These are phyloP conservation scores for Colletotrichum godetiae DNA, from an alignment of 2,329 filamentous ascomycete species.

Conservation along the genomic window DNA sequence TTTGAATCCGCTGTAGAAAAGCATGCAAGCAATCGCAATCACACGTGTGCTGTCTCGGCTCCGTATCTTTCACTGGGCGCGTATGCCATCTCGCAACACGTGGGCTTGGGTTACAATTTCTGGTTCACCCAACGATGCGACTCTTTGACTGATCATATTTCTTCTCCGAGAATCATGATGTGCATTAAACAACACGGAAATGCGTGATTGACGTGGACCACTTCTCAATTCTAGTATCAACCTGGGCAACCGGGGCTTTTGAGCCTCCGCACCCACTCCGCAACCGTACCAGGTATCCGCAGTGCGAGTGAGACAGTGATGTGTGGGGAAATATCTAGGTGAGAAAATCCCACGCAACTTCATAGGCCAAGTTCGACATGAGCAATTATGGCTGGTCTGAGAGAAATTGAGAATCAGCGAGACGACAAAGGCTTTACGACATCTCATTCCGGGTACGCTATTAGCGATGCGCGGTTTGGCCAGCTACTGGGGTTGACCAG, in stretches of 20 bases:
- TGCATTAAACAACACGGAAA: neutral
- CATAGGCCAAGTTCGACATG: neutral
- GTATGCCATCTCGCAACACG: neutral
- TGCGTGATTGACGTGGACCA: neutral
- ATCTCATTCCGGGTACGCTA: neutral
- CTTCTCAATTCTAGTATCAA: neutral
- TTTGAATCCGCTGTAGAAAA: neutral
- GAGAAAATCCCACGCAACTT: neutral
- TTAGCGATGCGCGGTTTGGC: neutral
- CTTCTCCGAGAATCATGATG: neutral
- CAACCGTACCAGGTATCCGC: neutral
- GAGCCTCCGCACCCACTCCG: neutral
- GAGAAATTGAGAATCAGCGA: neutral
- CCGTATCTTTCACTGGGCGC: neutral
- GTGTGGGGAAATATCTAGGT: neutral
- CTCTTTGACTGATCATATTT: slow-evolving; percentile 2
- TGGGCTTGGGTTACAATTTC: slow-evolving; percentile 6
- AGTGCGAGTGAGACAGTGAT: neutral
- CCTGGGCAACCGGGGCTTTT: neutral
- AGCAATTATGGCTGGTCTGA: neutral
- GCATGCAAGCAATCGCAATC: neutral
- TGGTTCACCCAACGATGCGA: neutral
- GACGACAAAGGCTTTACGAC: neutral
- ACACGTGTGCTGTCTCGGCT: neutral
- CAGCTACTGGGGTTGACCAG: neutral